Percentiles rank a stretch among this genome's conserved stretches.
Evolutionary conservation across 2,329 filamentous ascomycete genomes (phyloP).

Genomic region (Xylariaceae sp.): DNA sequence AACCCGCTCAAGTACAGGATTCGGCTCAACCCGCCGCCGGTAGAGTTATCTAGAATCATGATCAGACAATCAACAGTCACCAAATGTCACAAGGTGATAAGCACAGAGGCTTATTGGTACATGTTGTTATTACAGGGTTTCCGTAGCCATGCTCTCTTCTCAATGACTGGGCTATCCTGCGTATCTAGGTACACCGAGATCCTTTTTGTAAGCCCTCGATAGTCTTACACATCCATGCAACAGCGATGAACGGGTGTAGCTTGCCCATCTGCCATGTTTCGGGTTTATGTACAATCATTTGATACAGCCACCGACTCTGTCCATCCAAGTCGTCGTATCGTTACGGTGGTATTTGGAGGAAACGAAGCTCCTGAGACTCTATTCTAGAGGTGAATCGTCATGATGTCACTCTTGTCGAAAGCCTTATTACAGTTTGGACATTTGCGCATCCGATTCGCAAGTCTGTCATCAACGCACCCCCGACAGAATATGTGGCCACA

Average conservation of each 20-base stretch:
- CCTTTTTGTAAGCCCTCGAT: too few relatives aligned
- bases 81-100: background rate
- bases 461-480: slow-evolving; percentile 82
- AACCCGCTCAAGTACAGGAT: slow-evolving; percentile 66
- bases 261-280: background rate
- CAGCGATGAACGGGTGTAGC: background rate
- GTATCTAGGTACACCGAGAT: slow-evolving; percentile 1
- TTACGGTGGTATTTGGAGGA: background rate
- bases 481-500: slow-evolving; percentile 96
- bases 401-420: slow-evolving; percentile 87
- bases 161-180: slow-evolving; percentile 12
- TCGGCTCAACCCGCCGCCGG: slow-evolving; percentile 63
- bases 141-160: slow-evolving; percentile 2
- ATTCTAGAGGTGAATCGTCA: slow-evolving; percentile 60
- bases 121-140: slow-evolving; percentile 3
- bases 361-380: background rate
- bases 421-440: slow-evolving; percentile 91
- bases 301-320: background rate
- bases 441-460: slow-evolving; percentile 86
- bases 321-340: background rate
- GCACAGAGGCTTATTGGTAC: slow-evolving; percentile 1
- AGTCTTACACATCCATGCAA: too few relatives aligned
- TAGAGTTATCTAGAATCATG: slow-evolving; percentile 25
- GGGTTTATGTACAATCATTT: background rate
- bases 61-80: background rate